Evolutionary conservation across 2,329 filamentous ascomycete species (phyloP).

Genomic region (Metarhizium rileyi): DNA sequence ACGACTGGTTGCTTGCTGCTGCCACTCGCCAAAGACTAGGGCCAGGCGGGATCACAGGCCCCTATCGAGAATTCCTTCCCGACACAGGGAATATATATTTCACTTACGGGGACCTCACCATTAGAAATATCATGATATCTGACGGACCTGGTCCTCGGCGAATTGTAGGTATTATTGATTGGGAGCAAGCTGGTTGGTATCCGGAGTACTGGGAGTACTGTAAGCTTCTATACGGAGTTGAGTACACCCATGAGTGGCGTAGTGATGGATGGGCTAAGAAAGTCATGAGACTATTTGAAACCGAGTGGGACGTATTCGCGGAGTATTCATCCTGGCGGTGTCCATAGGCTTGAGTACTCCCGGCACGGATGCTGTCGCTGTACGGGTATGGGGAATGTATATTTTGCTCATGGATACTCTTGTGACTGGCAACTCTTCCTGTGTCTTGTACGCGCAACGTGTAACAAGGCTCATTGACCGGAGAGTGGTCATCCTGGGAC

Average conservation of each 20-base stretch:
- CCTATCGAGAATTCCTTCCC: conserved; percentile 7
- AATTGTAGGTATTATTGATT: conserved; percentile 14
- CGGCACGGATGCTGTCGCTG: neutral
- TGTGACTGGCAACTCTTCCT: neutral
- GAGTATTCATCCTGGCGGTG: conserved; percentile 12
- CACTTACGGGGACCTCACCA: conserved; percentile 14
- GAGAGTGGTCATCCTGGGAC: neutral
- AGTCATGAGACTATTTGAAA: conserved; percentile 11
- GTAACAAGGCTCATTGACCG: neutral
- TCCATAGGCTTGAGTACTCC: conserved; percentile 5
- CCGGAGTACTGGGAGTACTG: conserved; percentile 22
- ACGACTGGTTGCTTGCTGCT: conserved; percentile 13
- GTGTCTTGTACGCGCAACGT: neutral
- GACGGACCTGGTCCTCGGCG: conserved; percentile 1
- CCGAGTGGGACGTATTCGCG: conserved; percentile 6
- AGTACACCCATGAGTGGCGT: conserved; percentile 11
- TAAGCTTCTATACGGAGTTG: conserved; percentile 14
- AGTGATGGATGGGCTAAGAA: conserved; percentile 12
- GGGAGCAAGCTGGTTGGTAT: conserved; percentile 20
- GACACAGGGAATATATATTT: conserved; percentile 13
- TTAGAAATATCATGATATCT: conserved; percentile 14
- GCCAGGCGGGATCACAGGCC: conserved; percentile 4
- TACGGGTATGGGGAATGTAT: neutral
- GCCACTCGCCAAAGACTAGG: conserved; percentile 11
- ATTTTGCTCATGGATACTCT: neutral